Conservation (phyloP, 495 filamentous ascomycete species). For the Cladorrhinum samala region DNA sequence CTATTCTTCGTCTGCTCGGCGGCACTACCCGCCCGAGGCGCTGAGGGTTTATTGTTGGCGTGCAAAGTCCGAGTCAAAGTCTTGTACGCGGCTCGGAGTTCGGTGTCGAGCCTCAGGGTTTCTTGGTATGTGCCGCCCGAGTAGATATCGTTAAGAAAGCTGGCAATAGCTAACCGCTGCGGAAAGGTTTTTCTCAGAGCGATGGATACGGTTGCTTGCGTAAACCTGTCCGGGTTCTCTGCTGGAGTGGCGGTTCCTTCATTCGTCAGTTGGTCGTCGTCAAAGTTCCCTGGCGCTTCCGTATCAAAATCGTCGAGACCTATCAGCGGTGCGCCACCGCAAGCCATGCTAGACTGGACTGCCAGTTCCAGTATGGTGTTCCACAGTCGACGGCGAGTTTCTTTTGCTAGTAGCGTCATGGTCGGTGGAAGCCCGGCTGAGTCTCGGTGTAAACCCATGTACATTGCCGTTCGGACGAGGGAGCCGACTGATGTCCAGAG, state of each 20-base stretch:
- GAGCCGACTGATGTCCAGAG: slow-evolving; percentile 12
- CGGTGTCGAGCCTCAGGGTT: slow-evolving; percentile 26
- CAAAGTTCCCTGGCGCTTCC: slow-evolving; percentile 41
- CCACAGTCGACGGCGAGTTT: slow-evolving; percentile 59
- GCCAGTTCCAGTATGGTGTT: slow-evolving; percentile 54
- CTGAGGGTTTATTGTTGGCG: not conserved
- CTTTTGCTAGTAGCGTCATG: slow-evolving; percentile 36
- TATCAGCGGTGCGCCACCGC: slow-evolving; percentile 49
- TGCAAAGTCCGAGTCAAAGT: slow-evolving; percentile 37
- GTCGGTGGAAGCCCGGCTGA: slow-evolving; percentile 14
- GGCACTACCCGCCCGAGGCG: no score
- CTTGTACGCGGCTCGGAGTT: slow-evolving; percentile 33
- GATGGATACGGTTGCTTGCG: slow-evolving; percentile 39
- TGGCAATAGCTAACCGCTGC: slow-evolving; percentile 40
- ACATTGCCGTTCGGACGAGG: slow-evolving; percentile 20
- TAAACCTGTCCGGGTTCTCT: slow-evolving; percentile 36
- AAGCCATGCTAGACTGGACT: slow-evolving; percentile 46
- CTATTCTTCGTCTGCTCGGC: no score
- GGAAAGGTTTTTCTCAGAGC: slow-evolving; percentile 42
- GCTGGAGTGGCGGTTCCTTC: slow-evolving; percentile 12
- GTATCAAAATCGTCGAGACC: slow-evolving; percentile 42
- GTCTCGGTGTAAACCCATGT: slow-evolving; percentile 25
- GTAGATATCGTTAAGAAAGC: slow-evolving; percentile 41
- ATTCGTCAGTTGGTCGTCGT: slow-evolving; percentile 35
- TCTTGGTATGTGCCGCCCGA: slow-evolving; percentile 23